Base-by-base conservation (phyloP, 371 early-diverging fungal species). In the Cokeromyces recurvatus region DNA sequence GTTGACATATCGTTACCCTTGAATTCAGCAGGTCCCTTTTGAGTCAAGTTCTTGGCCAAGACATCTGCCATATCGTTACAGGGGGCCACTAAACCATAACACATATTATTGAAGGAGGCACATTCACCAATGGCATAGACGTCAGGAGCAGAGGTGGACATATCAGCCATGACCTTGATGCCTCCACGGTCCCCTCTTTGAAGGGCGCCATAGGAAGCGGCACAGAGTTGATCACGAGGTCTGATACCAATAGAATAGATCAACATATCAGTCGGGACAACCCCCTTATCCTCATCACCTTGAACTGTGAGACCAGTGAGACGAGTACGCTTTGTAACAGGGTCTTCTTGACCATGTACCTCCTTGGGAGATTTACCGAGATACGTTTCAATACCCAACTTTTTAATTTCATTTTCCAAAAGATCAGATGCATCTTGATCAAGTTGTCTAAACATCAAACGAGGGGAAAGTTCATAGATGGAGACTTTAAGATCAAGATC, bases 41-140 rank as follows among this genome's bases (percentile, higher is more conserved):
- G 53, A 12, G 76, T 62, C 25, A 84, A 46, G 54, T 80, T 78
- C n/a, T 62, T 62, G 5, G 84, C 82, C 27, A 80, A 74, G 2
- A 77, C 65, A 24, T 79, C 79, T 19, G 85, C 85, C 85, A 85
- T 85, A 21, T 84, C 84, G 31, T 82, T 79, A 38, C 85, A 82
- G 23, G 85, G 85, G 9, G 78, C 85, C 15, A 82, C 79, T 5
- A 85, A 58, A 34, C 85, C 85, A 51, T 81, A 85, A 31, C 56
- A 59, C 44, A 67, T 57, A n/a, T 55, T 74, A 23, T 63, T 60
- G 43, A 63, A 67, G 17, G 62, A 59, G 27, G 77, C 85, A 45
- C 74, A 77, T 61, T 85, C 85, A 27, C 85, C 85, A 60, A 85
- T 74, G 15, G 85, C 85, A 62, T 62, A 85, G 6, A 85, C 62